Evolutionary conservation across 306 rosid species (phyloP).

Genomic region (Rubus idaeus): DNA sequence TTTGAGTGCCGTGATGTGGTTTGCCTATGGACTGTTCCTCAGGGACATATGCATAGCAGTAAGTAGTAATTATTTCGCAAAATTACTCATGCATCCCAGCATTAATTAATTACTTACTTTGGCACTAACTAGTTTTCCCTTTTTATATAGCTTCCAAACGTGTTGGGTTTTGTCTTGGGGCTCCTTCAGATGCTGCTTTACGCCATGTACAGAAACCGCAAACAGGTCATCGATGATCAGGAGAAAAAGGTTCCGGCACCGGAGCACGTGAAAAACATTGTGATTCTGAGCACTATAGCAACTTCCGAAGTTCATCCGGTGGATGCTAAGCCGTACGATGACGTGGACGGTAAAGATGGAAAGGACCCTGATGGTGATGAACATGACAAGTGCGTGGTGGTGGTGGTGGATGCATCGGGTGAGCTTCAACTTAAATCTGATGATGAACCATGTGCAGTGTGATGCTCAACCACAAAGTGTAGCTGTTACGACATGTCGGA

Average conservation of each 20-base stretch:
- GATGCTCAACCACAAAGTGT: neutral
- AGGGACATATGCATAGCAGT: conserved; percentile 80
- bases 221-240: conserved; percentile 16
- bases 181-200: conserved; percentile 68
- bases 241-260: conserved; percentile 29
- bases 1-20: conserved; percentile 83
- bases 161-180: conserved; percentile 64
- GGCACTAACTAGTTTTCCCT: neutral
- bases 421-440: neutral
- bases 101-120: neutral
- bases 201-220: conserved; percentile 40
- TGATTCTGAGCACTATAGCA: conserved; percentile 17
- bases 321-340: conserved; percentile 6
- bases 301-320: conserved; percentile 32
- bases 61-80: conserved; percentile 23
- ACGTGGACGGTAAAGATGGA: neutral
- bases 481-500: neutral
- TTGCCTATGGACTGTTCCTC: conserved; percentile 67
- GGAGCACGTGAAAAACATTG: conserved; percentile 22
- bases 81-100: neutral
- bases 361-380: neutral
- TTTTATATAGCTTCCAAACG: conserved; percentile 58
- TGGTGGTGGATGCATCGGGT: neutral
- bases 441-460: neutral
- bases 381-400: neutral